phyloP scores from a whole-genome alignment of 2,329 filamentous ascomycete genomes.

The Pseudogymnoascus sp. region DNA sequence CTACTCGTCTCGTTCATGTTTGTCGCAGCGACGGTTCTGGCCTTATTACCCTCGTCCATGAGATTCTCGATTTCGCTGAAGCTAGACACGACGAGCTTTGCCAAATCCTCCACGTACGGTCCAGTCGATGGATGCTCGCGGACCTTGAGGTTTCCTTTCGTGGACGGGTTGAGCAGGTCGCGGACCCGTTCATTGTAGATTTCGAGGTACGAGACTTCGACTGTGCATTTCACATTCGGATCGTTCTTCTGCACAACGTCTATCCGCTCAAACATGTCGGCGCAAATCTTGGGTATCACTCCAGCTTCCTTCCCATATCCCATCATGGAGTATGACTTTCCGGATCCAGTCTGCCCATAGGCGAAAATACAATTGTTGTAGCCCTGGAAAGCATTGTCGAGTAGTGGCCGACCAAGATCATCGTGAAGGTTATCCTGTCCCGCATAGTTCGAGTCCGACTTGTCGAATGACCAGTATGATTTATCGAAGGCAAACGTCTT shows the following conservation, averaged over 20 bases:
- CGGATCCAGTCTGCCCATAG: conserved; percentile 95
- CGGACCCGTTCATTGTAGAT: conserved; percentile 98
- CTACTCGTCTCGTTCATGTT: conserved; percentile 99
- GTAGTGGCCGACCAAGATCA: conserved; percentile 79
- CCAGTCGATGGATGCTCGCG: conserved; percentile 96
- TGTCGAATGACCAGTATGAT: conserved; percentile 97
- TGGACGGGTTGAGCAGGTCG: conserved; percentile 89
- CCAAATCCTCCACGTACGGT: conserved; percentile 95
- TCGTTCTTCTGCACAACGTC: conserved; percentile 57
- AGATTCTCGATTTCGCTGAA: conserved; percentile 94
- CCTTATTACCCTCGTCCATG: conserved; percentile 99
- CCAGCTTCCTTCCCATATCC: conserved; percentile 93
- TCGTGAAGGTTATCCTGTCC: conserved; percentile 84
- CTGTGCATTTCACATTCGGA: conserved; percentile 76
- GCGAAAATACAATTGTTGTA: conserved; percentile 99
- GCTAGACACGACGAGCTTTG: conserved; percentile 86
- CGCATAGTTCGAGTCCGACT: conserved; percentile 73
- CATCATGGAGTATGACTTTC: conserved; percentile 99
- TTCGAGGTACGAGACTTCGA: conserved; percentile 97
- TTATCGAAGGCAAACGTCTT: conserved; percentile 95
- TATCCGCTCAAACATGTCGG: conserved; percentile 94
- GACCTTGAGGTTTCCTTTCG: conserved; percentile 93
- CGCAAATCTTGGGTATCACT: conserved; percentile 94
- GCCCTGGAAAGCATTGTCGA: conserved; percentile 96
- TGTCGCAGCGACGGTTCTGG: conserved; percentile 91